A percentile compares a stretch with the other conserved stretches of the same genome.
These are phyloP conservation scores for Colletotrichum musae DNA, from an alignment of 2,329 filamentous ascomycete species.

Conservation along the genomic window DNA sequence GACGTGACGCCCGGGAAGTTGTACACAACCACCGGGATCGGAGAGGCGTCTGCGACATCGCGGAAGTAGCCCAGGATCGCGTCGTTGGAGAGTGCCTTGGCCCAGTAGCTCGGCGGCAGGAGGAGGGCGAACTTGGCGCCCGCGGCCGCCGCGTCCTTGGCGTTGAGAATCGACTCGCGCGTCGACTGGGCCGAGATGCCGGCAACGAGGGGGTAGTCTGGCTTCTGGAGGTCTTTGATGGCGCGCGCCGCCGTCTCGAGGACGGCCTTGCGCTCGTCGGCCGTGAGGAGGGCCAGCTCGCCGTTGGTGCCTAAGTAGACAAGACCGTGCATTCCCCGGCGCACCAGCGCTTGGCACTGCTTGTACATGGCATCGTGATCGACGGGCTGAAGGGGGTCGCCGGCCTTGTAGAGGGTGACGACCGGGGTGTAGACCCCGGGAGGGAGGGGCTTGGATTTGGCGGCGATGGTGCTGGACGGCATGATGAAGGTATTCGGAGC, in stretches of 20 bases:
- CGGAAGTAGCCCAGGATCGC: slow-evolving; percentile 74
- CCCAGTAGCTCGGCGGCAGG: slow-evolving; percentile 79
- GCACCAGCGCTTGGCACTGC: slow-evolving; percentile 59
- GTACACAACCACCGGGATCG: slow-evolving; percentile 45
- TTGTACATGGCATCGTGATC: slow-evolving; percentile 59
- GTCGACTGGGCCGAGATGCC: slow-evolving; percentile 71
- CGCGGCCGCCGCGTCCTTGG: slow-evolving; percentile 72
- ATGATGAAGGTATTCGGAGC: slow-evolving; percentile 39
- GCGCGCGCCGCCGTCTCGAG: slow-evolving; percentile 55
- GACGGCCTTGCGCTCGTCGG: slow-evolving; percentile 58
- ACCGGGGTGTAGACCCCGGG: slow-evolving; percentile 63
- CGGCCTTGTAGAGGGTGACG: slow-evolving; percentile 60
- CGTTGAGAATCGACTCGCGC: slow-evolving; percentile 76
- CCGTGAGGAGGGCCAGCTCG: slow-evolving; percentile 58
- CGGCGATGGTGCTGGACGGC: slow-evolving; percentile 48
- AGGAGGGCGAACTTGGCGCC: slow-evolving; percentile 79
- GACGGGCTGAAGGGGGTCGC: slow-evolving; percentile 55
- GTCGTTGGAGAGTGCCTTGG: slow-evolving; percentile 69
- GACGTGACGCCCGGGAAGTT: slow-evolving; percentile 45
- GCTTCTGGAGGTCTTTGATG: slow-evolving; percentile 51
- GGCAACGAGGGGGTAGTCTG: slow-evolving; percentile 59
- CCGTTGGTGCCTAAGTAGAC: slow-evolving; percentile 64
- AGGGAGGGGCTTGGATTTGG: slow-evolving; percentile 56
- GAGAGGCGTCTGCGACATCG: slow-evolving; percentile 69
- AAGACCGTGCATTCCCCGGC: slow-evolving; percentile 60